These are phyloP conservation scores for Eutypella sp. DNA, from an alignment of 2,329 filamentous ascomycete species.

Conservation along the genomic window DNA sequence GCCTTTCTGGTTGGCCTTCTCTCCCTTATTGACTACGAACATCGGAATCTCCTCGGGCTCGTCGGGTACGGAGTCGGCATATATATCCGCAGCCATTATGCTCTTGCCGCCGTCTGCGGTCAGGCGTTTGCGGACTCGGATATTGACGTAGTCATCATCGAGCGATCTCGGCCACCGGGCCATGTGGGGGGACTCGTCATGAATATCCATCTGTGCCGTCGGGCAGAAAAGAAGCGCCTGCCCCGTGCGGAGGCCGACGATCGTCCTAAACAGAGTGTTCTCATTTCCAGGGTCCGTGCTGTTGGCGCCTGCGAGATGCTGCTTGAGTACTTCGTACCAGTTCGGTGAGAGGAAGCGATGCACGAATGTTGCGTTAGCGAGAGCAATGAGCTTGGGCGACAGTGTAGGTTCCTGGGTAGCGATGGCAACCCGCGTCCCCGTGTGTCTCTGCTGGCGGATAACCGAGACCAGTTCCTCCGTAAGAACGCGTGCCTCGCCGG, in stretches of 20 bases:
- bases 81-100: conserved; percentile 5
- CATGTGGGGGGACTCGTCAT: background rate
- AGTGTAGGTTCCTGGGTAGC: conserved; percentile 20
- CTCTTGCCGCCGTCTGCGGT: conserved; percentile 16
- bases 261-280: conserved; percentile 13
- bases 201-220: conserved; percentile 12
- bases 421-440: conserved; percentile 16
- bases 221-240: conserved; percentile 20
- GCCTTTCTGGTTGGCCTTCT: background rate
- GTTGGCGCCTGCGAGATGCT: conserved; percentile 13
- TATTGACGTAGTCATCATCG: conserved; percentile 8
- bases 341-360: conserved; percentile 18
- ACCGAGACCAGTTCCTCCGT: conserved; percentile 13
- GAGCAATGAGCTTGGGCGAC: conserved; percentile 15
- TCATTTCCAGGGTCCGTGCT: background rate
- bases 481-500: conserved; percentile 9
- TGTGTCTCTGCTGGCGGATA: conserved; percentile 18
- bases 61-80: background rate
- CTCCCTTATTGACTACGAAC: background rate
- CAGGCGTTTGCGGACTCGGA: conserved; percentile 14
- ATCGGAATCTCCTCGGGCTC: background rate
- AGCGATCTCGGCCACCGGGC: conserved; percentile 3
- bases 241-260: conserved; percentile 14
- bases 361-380: conserved; percentile 18
- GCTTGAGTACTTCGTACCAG: conserved; percentile 15